Evolutionary conservation across 2,329 filamentous ascomycete species (phyloP).

Genomic region (Thelonectria discophora): DNA sequence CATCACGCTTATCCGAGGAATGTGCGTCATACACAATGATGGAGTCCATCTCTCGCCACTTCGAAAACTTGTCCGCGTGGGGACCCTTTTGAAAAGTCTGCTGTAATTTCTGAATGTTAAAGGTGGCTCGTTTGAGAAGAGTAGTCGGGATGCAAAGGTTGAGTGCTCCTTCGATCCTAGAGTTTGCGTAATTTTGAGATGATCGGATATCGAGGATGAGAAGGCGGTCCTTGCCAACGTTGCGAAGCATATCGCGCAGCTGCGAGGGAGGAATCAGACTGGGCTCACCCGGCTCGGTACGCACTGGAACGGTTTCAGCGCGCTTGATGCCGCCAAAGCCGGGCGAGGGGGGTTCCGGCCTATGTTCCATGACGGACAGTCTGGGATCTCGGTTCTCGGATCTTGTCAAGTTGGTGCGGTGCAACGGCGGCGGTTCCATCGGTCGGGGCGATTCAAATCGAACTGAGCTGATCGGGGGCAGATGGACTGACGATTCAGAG

Average conservation of each 20-base stretch:
- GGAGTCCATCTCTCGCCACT: slow-evolving; percentile 77
- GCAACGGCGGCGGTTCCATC: slow-evolving; percentile 38
- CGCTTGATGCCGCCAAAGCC: slow-evolving; percentile 39
- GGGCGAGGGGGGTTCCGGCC: slow-evolving; percentile 50
- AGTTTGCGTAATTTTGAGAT: slow-evolving; percentile 79
- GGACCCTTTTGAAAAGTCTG: slow-evolving; percentile 81
- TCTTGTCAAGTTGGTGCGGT: slow-evolving; percentile 48
- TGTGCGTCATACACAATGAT: slow-evolving; percentile 89
- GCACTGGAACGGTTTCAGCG: slow-evolving; percentile 63
- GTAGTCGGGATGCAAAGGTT: slow-evolving; percentile 97
- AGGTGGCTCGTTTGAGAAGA: slow-evolving; percentile 87
- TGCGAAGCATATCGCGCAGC: slow-evolving; percentile 65
- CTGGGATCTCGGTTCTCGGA: slow-evolving; percentile 63
- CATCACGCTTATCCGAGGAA: slow-evolving; percentile 82
- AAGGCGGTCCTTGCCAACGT: slow-evolving; percentile 52
- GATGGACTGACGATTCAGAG: slow-evolving; percentile 57
- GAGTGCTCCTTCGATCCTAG: slow-evolving; percentile 80
- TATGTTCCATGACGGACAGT: slow-evolving; percentile 62
- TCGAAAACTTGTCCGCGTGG: slow-evolving; percentile 76
- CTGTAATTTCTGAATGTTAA: slow-evolving; percentile 86
- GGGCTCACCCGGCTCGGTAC: slow-evolving; percentile 57
- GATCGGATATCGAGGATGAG: slow-evolving; percentile 88
- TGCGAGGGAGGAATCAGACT: slow-evolving; percentile 63
- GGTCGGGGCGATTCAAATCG: slow-evolving; percentile 52
- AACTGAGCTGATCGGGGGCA: slow-evolving; percentile 53